Evolutionary conservation across 768 basidiomycete species (phyloP).

Genomic region (Suillus occidentalis): DNA sequence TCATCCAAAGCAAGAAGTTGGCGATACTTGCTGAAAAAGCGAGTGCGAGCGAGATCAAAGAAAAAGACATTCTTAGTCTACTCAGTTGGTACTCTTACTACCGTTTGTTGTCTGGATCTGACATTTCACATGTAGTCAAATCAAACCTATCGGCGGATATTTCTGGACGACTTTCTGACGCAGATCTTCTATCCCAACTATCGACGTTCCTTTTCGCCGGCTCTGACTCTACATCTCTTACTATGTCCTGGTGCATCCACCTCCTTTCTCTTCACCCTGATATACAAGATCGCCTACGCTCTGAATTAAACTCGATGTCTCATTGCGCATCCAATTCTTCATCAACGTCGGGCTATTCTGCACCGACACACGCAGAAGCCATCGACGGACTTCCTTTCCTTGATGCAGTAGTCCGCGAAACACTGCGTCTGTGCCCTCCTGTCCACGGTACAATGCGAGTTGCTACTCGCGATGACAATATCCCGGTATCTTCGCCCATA

Average conservation of each 20-base stretch:
- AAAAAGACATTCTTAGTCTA: slow-evolving; percentile 51
- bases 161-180: slow-evolving; percentile 52
- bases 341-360: slow-evolving; percentile 17
- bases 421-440: slow-evolving; percentile 54
- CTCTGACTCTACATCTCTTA: slow-evolving; percentile 57
- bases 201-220: slow-evolving; percentile 67
- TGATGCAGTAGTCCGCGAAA: slow-evolving; percentile 58
- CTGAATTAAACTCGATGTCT: slow-evolving; percentile 40
- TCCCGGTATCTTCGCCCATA: slow-evolving; percentile 50
- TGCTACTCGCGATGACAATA: slow-evolving; percentile 50
- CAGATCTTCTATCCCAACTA: slow-evolving; percentile 62
- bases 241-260: slow-evolving; percentile 59
- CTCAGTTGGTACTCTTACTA: slow-evolving; percentile 39
- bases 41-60: slow-evolving; percentile 28
- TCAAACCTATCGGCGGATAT: slow-evolving; percentile 52
- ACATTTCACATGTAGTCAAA: slow-evolving; percentile 44
- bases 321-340: slow-evolving; percentile 18
- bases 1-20: slow-evolving; percentile 44
- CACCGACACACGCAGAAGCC: slow-evolving; percentile 25
- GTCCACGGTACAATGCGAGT: slow-evolving; percentile 60
- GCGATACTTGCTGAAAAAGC: slow-evolving; percentile 36
- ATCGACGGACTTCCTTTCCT: slow-evolving; percentile 49
- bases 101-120: slow-evolving; percentile 1
- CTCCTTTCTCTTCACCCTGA: slow-evolving; percentile 53
- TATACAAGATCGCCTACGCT: slow-evolving; percentile 54